These are phyloP conservation scores for Ampelomyces quisqualis DNA, from an alignment of 2,329 filamentous ascomycete genomes.

Conservation along the genomic window DNA sequence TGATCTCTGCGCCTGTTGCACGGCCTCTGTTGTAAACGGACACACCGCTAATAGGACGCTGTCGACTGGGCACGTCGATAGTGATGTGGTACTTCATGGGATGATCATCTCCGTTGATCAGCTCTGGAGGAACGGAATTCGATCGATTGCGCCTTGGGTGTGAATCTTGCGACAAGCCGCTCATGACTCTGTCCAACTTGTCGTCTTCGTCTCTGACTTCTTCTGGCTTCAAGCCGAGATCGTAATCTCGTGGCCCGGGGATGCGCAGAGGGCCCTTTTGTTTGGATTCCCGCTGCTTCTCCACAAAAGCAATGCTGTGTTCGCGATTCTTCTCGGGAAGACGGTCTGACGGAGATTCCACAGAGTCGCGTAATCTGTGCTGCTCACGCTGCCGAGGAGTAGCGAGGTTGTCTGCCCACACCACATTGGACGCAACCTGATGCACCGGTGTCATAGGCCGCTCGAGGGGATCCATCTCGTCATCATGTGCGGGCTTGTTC, in stretches of 20 bases:
- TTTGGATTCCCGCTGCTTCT: slow-evolving; percentile 74
- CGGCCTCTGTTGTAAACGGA: slow-evolving; percentile 29
- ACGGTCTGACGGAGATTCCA: slow-evolving; percentile 60
- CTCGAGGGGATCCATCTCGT: slow-evolving; percentile 22
- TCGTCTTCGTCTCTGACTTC: slow-evolving; percentile 51
- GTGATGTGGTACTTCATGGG: slow-evolving; percentile 59
- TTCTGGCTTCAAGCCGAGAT: slow-evolving; percentile 73
- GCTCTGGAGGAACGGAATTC: slow-evolving; percentile 29
- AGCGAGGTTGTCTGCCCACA: slow-evolving; percentile 28
- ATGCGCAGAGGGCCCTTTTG: slow-evolving; percentile 79
- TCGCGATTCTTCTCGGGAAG: slow-evolving; percentile 62
- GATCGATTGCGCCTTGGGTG: slow-evolving; percentile 22
- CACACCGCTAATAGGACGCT: slow-evolving; percentile 32
- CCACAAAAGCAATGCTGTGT: slow-evolving; percentile 83
- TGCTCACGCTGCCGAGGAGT: slow-evolving; percentile 62
- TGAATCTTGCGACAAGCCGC: slow-evolving; percentile 27
- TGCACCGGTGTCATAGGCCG: slow-evolving; percentile 15
- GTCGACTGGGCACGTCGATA: slow-evolving; percentile 62
- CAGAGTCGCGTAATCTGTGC: slow-evolving; percentile 53
- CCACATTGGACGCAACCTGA: slow-evolving; percentile 17
- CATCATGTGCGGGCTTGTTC: slow-evolving; percentile 13
- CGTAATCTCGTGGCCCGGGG: slow-evolving; percentile 86
- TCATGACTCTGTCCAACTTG: slow-evolving; percentile 23
- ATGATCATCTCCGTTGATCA: slow-evolving; percentile 44
- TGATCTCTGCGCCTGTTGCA: slow-evolving; percentile 8